Evolutionary conservation across 164 flowering plant species (phyloP), one percentile per base, ranked within the genome.

Genomic region (Chloranthus sessilifolius): DNA sequence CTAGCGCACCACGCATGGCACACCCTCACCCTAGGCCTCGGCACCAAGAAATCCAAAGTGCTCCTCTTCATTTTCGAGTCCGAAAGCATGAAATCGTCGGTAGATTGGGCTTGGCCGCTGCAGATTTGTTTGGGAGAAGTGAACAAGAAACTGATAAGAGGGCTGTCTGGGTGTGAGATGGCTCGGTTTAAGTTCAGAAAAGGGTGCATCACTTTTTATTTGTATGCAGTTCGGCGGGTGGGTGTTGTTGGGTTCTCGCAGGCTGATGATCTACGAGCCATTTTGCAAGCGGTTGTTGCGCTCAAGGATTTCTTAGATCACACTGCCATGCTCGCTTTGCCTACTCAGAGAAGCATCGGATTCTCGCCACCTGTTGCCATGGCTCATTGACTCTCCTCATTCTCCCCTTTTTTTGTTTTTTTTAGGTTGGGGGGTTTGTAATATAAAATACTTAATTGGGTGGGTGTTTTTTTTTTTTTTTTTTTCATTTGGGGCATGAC

Each of bases 1-100:
- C 47, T 91, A 24, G 95, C 98, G 0, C 96, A 91, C 79, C 98
- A 83, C 35, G 98, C 96, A 0, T 85, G 90, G 95, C 92, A 91
- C 71, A 91, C 96, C 3, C 79, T 91, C 16, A 91, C 96, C 0
- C 79, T 91, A 0, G 98, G 98, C 37, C 83, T 91, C 0, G 98
- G 98, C 10, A 91, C 98, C 50, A 85, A 76, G 61, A 91, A 88
- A 35, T 91, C 98, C 15, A 91, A 91, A 54, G 87, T 91, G 2
- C 39, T 87, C 0, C n/a, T 88, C 12, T 91, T 91, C 52, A 85
- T 91, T 0, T 91, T 91, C 50, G 96, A 81, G 43, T 67, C 92
- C 0, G 82, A 76, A 48, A 33, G 31, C 17, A 48, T 79, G 79
- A 83, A 73, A 64, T 28, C 59, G 5, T 68, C 64, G 0, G 70